These are phyloP conservation scores for Cucumis melo DNA, from an alignment of 306 rosid genomes.

Conservation along the genomic window DNA sequence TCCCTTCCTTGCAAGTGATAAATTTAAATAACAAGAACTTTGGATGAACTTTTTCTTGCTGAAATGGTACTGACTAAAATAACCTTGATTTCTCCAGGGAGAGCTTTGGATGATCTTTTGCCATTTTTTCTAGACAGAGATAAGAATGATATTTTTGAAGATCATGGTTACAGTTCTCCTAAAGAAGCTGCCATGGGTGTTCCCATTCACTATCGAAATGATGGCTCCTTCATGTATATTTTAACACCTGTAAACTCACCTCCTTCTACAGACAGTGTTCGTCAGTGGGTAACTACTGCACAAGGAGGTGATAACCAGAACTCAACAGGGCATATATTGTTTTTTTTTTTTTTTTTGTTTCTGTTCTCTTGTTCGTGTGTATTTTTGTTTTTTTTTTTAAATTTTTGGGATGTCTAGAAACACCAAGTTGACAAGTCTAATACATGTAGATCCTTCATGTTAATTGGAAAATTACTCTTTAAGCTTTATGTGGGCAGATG, in stretches of 20 bases:
- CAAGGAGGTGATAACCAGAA: slow-evolving; percentile 35
- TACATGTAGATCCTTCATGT: slow-evolving; percentile 12
- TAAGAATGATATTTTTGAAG: slow-evolving; percentile 15
- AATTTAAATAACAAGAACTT: neutral
- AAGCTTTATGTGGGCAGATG: neutral
- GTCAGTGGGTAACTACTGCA: slow-evolving; percentile 45
- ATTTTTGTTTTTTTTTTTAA: neutral
- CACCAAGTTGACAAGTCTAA: slow-evolving; percentile 9
- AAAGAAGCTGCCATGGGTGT: slow-evolving; percentile 28
- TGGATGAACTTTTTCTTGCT: neutral
- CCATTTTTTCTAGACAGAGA: slow-evolving; percentile 36
- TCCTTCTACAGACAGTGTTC: slow-evolving; percentile 48
- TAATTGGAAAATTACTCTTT: neutral
- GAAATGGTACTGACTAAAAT: slow-evolving; percentile 13
- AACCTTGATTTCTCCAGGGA: slow-evolving; percentile 28
- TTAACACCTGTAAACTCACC: slow-evolving; percentile 62
- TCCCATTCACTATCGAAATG: slow-evolving; percentile 58
- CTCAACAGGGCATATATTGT: slow-evolving; percentile 4
- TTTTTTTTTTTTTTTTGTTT: neutral
- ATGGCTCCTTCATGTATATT: slow-evolving; percentile 56
- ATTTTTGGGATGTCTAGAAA: slow-evolving; percentile 14
- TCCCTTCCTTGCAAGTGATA: neutral
- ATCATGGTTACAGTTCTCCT: slow-evolving; percentile 15
- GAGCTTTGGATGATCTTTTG: slow-evolving; percentile 34
- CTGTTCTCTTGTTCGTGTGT: neutral